Evolutionary conservation across 805 yeast species (phyloP).

Genomic region (Brettanomyces anomalus): DNA sequence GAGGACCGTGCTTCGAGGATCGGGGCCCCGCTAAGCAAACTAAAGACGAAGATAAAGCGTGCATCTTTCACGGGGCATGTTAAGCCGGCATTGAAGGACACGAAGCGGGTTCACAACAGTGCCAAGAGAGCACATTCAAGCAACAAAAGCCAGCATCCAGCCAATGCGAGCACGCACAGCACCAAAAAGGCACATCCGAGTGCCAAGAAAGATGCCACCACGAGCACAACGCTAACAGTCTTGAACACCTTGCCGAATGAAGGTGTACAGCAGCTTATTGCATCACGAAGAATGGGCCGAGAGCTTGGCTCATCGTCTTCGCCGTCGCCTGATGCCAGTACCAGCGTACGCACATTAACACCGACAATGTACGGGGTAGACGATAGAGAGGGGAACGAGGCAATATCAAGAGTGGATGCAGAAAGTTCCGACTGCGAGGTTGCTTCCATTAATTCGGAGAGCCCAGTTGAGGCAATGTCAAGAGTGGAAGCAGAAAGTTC

Average conservation of each 20-base stretch:
- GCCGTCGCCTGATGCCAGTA: neutral
- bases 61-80: neutral
- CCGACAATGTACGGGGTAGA: constrained; percentile 1
- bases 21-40: neutral
- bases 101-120: neutral
- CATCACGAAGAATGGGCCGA: constrained; percentile 1
- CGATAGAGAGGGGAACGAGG: too few relatives aligned
- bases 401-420: neutral
- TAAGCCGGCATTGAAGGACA: neutral
- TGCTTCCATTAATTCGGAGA: too few relatives aligned
- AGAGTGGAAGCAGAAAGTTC: neutral
- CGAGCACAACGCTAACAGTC: too few relatives aligned
- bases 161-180: too few relatives aligned
- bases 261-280: neutral
- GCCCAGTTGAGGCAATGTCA: too few relatives aligned
- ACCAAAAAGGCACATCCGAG: too few relatives aligned
- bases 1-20: neutral
- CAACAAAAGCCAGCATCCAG: too few relatives aligned
- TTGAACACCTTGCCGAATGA: too few relatives aligned
- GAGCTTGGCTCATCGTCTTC: neutral
- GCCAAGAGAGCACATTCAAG: too few relatives aligned
- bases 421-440: neutral
- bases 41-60: neutral
- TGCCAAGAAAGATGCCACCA: too few relatives aligned
- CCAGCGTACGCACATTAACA: constrained; percentile 1